phyloP scores from a whole-genome alignment of 257 asterid species.

The Solanum arcanum region DNA sequence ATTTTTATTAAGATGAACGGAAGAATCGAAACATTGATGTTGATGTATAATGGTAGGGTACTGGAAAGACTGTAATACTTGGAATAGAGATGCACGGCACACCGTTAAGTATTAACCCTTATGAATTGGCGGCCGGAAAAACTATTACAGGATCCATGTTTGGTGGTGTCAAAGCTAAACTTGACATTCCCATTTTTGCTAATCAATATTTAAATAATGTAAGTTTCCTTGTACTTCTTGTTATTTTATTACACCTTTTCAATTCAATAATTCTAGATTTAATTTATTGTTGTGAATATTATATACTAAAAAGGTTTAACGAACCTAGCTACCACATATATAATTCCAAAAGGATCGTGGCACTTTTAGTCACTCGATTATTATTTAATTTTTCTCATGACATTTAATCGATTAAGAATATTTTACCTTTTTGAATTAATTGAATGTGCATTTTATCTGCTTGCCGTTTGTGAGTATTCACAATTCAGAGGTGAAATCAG shows the following conservation, averaged over 20 bases:
- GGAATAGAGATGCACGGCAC: conserved; percentile 30
- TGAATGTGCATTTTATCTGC: neutral
- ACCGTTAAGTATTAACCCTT: conserved; percentile 15
- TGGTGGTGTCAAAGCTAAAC: conserved; percentile 36
- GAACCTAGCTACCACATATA: neutral
- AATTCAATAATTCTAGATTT: neutral
- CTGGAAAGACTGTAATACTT: conserved; percentile 28
- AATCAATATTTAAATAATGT: conserved; percentile 14
- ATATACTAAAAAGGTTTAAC: neutral
- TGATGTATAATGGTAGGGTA: conserved; percentile 9
- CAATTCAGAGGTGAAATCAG: no score
- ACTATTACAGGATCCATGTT: conserved; percentile 17
- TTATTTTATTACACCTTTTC: neutral
- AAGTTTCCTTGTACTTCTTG: neutral
- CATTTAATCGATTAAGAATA: neutral
- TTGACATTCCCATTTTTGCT: conserved; percentile 17
- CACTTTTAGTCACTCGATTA: fast-evolving
- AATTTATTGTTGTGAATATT: neutral
- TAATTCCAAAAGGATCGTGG: neutral
- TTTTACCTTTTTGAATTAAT: neutral
- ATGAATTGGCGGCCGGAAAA: conserved; percentile 11
- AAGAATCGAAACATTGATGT: no score
- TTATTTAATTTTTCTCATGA: neutral
- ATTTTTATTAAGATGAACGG: no score
- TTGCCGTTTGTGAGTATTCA: neutral